phyloP scores from a whole-genome alignment of 306 rosid species.

The Delonix regia region DNA sequence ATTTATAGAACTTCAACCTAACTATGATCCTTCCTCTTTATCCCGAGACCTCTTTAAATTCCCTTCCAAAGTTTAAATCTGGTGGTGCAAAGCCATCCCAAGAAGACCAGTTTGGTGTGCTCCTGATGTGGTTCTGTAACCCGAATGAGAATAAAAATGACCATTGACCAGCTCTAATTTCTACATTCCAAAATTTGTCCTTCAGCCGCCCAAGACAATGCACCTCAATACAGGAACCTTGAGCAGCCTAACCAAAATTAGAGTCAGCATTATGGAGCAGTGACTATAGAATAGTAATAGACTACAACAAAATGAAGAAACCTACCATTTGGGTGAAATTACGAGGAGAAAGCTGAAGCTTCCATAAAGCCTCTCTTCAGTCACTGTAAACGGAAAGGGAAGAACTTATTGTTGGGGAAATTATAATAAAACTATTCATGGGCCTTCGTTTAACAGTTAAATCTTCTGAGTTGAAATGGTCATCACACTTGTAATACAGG shows the following conservation, averaged over 20 bases:
- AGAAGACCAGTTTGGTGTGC: constrained; percentile 28
- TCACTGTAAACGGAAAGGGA: constrained; percentile 34
- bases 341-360: constrained; percentile 39
- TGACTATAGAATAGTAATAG: not conserved
- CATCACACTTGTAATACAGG: not conserved
- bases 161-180: constrained; percentile 27
- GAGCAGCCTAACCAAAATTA: constrained; percentile 15
- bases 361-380: constrained; percentile 27
- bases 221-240: constrained; percentile 39
- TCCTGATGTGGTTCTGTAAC: constrained; percentile 29
- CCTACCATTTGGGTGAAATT: constrained; percentile 51
- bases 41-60: not conserved
- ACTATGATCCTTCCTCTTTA: not conserved
- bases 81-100: constrained; percentile 34
- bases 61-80: constrained; percentile 28
- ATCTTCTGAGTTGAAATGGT: not conserved
- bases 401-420: not conserved
- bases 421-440: not conserved
- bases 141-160: constrained; percentile 25
- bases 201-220: constrained; percentile 28
- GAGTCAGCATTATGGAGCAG: not conserved
- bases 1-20: not conserved
- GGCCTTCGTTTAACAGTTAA: not conserved
- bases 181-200: constrained; percentile 31
- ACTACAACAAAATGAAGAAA: constrained; percentile 28